phyloP scores from a whole-genome alignment of 2,329 filamentous ascomycete genomes.

The Ophiocordyceps camponoti-rufipedis region DNA sequence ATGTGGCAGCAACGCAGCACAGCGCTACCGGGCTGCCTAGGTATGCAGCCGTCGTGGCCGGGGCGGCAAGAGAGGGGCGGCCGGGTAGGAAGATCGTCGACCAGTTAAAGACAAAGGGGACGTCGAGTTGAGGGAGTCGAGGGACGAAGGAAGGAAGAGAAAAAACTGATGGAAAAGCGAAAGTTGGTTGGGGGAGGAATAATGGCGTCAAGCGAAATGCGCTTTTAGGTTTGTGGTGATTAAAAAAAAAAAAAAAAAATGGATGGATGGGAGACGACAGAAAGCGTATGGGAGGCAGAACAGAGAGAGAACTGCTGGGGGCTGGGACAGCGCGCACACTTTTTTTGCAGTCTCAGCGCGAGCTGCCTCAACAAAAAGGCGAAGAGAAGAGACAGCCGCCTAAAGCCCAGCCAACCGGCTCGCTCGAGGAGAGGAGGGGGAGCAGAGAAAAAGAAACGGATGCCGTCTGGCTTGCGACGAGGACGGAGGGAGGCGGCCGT shows the following conservation, averaged over 20 bases:
- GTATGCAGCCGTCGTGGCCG: conserved; percentile 12
- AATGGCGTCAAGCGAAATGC: not conserved
- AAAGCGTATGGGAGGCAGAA: not conserved
- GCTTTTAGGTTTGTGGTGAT: not conserved
- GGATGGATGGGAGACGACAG: not conserved
- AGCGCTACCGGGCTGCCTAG: conserved; percentile 9
- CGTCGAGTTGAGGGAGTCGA: conserved; percentile 2
- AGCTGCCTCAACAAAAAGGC: not conserved
- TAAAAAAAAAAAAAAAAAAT: not conserved
- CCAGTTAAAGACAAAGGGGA: conserved; percentile 2
- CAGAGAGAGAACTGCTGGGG: conserved; percentile 4
- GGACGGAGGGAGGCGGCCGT: not conserved
- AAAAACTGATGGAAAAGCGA: not conserved
- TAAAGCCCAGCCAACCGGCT: conserved; percentile 1
- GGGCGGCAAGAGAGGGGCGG: conserved; percentile 9
- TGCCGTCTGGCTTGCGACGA: not conserved
- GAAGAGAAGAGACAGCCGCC: not conserved
- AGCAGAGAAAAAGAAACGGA: not conserved
- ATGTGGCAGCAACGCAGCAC: conserved; percentile 9
- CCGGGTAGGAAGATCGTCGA: conserved; percentile 3
- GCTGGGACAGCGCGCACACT: conserved; percentile 4
- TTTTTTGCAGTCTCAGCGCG: not conserved
- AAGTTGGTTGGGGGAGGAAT: not conserved
- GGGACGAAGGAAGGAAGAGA: conserved; percentile 1
- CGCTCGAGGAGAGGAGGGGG: not conserved